Base-by-base conservation (phyloP, 2,329 filamentous ascomycete genomes). In the Clonostachys sp. region DNA sequence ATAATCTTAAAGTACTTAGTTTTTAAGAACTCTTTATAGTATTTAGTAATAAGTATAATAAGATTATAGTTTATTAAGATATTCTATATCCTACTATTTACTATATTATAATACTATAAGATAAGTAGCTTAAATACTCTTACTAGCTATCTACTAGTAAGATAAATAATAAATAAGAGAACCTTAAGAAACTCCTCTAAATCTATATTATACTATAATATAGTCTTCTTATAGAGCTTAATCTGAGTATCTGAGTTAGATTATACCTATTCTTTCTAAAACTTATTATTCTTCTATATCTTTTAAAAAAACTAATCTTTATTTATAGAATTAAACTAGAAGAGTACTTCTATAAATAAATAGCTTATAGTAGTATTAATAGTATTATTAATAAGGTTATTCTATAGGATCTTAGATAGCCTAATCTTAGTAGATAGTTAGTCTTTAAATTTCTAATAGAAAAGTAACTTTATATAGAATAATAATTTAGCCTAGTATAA, bases 51-150 rank as follows among this genome's bases (percentile, higher is more conserved):
- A 45, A 45, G 20, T 36, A 45, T 45, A 12, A 45, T n/a, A 16
- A 45, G 43, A 13, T 17, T 18, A 34, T 36, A 45, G 43, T 45
- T 34, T 36, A 45, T 45, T 13, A 45, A 35, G 38, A 45, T 7
- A 36, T 45, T 45, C 17, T 20, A 45, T 14, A 45, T 45, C 17
- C 17, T 45, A 45, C 42, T 44, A 44, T 44, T 44, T 24, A 24
- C 42, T 44, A 44, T 44, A 44, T 44, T 44, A 14, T 44, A 44
- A 16, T 44, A 44, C 24, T 44, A 30, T 12, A 44, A 24, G 34
- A 33, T 44, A 20, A 44, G 42, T 33, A 44, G 20, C 24, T 44
- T 33, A 44, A 24, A 24, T 24, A 17, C 20, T 16, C 16, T 24
- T 44, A 33, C 20, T 20, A 30, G 20, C 34, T 36, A 45, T n/a